phyloP scores from a whole-genome alignment of 768 basidiomycete species.

The Sistotremastrum niveocremeum region DNA sequence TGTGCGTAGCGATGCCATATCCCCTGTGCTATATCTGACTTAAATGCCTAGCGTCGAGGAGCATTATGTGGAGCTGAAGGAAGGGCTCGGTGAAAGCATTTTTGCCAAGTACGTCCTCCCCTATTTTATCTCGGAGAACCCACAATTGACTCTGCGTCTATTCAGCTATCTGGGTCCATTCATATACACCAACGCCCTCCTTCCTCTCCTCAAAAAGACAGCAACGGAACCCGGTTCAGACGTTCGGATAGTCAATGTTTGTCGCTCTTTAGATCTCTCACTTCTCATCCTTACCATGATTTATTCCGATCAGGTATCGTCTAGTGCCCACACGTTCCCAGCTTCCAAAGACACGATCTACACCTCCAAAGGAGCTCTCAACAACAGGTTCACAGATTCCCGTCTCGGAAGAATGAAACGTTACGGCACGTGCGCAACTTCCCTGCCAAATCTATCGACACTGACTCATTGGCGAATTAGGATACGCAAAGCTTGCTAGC shows the following conservation, averaged over 20 bases:
- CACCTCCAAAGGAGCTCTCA: constrained; percentile 18
- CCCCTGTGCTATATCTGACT: no score
- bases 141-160: not conserved
- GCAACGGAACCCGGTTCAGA: constrained; percentile 15
- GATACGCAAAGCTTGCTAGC: constrained; percentile 11
- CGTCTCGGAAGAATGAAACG: no score
- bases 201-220: constrained; percentile 18
- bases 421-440: not conserved
- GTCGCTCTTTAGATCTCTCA: not conserved
- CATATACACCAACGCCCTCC: constrained; percentile 16
- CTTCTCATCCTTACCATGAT: not conserved
- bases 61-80: no score
- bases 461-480: constrained; percentile 11
- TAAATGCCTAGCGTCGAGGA: no score
- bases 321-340: constrained; percentile 7
- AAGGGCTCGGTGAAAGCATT: no score
- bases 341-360: constrained; percentile 16
- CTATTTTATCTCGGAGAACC: no score
- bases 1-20: no score
- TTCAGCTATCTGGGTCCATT: constrained; percentile 18
- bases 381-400: constrained; percentile 13
- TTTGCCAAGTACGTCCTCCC: no score
- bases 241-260: constrained; percentile 19
- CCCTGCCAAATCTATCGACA: no score
- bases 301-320: constrained; percentile 9